Base-by-base conservation (phyloP, 2,329 filamentous ascomycete genomes). In the Aaosphaeria arxii region DNA sequence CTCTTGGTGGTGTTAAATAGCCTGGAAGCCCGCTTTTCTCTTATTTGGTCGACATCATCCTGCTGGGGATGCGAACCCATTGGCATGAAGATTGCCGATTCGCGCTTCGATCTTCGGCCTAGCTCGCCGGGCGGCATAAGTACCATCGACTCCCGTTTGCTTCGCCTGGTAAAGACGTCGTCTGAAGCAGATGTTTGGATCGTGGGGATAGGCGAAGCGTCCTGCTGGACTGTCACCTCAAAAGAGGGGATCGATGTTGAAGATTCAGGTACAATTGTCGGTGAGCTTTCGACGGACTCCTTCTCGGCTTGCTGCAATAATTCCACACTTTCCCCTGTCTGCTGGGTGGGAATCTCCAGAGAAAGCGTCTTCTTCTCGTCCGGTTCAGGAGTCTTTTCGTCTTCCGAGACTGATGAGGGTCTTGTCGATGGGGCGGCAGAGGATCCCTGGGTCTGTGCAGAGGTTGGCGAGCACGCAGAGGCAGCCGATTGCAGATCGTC, bases 371-470 rank as follows among this genome's bases (percentile, higher is more conserved):
- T 30, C 36, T 61, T 62, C 44, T 52, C 48, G 17, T 50, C 49
- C 38, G 59, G 48, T 28, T 63, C 55, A 36, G 47, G 52, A 13
- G 54, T 51, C 17, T 52, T 54, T 41, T 70, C 69, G 41, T 69
- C 68, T 45, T 71, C 69, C 36, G 68, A 71, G 44, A 71, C 55
- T 30, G 69, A 71, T 42, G 69, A 71, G 11, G 69, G 68, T 31
- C 68, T 59, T 29, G 69, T 71, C 31, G 69, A 71, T 7, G 67
- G 63, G 43, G 67, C 59, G 40, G 57, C 58, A 13, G 66, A 68
- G 35, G 69, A 70, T 41, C 61, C 64, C 48, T 70, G 66, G 17
- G 67, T 70, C 53, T 70, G 65, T 42, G 67, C 66, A 46, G 68
- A 70, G 41, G 62, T 65, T 33, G 69, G 69, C 17, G 69, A 71